Conservation (phyloP, 2,329 filamentous ascomycete genomes). For the Colletotrichum spinosum region DNA sequence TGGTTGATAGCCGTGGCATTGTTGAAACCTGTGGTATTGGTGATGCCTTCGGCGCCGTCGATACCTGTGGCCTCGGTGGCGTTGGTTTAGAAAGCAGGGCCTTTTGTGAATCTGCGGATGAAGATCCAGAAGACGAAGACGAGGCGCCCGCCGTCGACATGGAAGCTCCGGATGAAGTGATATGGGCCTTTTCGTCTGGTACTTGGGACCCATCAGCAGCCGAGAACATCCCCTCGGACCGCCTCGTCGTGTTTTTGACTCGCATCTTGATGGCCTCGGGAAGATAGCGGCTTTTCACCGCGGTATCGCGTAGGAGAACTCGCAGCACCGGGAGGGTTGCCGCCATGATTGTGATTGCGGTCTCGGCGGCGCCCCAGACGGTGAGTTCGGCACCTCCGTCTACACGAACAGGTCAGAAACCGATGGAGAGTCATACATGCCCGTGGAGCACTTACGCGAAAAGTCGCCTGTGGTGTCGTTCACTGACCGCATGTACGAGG, state of each 20-base stretch:
- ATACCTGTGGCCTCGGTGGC: neutral
- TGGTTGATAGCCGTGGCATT: neutral
- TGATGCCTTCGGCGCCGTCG: neutral
- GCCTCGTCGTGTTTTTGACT: slow-evolving; percentile 5
- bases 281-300: slow-evolving; percentile 20
- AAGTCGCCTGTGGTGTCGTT: slow-evolving; percentile 31
- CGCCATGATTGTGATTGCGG: slow-evolving; percentile 49
- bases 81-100: neutral
- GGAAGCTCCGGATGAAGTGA: slow-evolving; percentile 20
- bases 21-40: neutral
- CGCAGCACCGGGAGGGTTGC: slow-evolving; percentile 47
- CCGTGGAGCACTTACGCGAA: slow-evolving; percentile 15
- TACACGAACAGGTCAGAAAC: slow-evolving; percentile 39
- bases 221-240: slow-evolving; percentile 17
- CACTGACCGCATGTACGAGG: slow-evolving; percentile 32
- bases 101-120: slow-evolving; percentile 24
- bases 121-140: slow-evolving; percentile 16
- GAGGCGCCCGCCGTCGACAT: slow-evolving; percentile 30
- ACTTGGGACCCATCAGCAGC: neutral
- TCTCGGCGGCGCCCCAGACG: slow-evolving; percentile 43
- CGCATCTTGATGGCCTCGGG: slow-evolving; percentile 27
- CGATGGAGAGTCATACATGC: slow-evolving; percentile 4
- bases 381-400: slow-evolving; percentile 33
- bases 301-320: slow-evolving; percentile 27
- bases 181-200: slow-evolving; percentile 8